These are phyloP conservation scores for Coprinopsis marcescibilis DNA, from an alignment of 768 basidiomycete genomes.

Conservation along the genomic window DNA sequence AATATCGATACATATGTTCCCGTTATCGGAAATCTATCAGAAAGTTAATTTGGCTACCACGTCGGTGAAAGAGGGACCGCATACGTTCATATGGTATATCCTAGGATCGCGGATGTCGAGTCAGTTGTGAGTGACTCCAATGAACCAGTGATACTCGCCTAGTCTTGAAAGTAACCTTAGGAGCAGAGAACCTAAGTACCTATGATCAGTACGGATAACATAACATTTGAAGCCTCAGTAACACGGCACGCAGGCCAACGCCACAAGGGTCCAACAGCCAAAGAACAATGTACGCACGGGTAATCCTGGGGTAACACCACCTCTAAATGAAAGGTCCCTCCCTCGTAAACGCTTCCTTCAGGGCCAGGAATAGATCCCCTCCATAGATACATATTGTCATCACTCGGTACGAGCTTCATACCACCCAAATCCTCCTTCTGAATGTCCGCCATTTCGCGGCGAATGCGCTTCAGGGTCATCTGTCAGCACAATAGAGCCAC, in stretches of 20 bases:
- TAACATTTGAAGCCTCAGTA: background rate
- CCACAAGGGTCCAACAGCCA: background rate
- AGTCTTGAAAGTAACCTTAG: conserved; percentile 69
- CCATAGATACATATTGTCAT: conserved; percentile 67
- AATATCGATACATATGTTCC: conserved; percentile 82
- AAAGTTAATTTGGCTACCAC: background rate
- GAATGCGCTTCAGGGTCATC: conserved; percentile 76
- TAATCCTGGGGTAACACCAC: conserved; percentile 68
- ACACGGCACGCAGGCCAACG: background rate
- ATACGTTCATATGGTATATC: conserved; percentile 83
- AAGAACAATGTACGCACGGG: conserved; percentile 50
- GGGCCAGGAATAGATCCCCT: conserved; percentile 76
- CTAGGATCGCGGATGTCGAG: conserved; percentile 28
- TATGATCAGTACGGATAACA: background rate
- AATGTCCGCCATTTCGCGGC: conserved; percentile 74
- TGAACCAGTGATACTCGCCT: conserved; percentile 35
- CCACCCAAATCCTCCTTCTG: conserved; percentile 78
- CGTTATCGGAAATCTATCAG: conserved; percentile 61
- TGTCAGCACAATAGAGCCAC: too few relatives aligned
- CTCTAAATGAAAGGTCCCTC: conserved; percentile 66
- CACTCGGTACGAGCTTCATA: conserved; percentile 62
- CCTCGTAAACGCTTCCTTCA: conserved; percentile 77
- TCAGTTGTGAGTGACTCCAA: background rate
- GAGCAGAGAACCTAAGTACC: conserved; percentile 65
- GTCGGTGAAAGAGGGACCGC: conserved; percentile 14